A percentile compares a stretch with the other conserved stretches of the same genome.
Conservation (phyloP, 2,329 filamentous ascomycete genomes). For the Paecilomyces formosus region DNA sequence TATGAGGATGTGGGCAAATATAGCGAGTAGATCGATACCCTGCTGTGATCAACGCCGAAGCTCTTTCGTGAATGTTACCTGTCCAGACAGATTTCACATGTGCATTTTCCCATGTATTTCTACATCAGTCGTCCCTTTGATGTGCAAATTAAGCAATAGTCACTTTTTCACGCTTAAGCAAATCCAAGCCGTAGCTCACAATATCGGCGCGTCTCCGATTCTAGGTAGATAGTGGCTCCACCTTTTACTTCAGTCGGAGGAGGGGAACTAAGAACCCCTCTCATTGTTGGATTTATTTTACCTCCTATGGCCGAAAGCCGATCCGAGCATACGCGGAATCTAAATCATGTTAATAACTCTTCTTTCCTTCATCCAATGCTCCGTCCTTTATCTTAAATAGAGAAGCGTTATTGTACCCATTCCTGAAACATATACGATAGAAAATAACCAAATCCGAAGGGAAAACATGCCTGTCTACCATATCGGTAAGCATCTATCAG, state of each 20-base stretch:
- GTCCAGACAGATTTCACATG: too few species aligned
- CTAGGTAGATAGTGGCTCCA: background rate
- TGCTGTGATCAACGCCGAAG: too few species aligned
- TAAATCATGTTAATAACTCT: background rate
- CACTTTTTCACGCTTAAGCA: background rate
- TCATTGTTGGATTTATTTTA: background rate
- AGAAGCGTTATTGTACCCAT: background rate
- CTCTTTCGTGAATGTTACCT: too few species aligned
- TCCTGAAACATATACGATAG: background rate
- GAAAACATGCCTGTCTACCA: constrained; percentile 33
- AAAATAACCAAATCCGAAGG: background rate
- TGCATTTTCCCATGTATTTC: too few species aligned
- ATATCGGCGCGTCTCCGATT: background rate
- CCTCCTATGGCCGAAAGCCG: background rate
- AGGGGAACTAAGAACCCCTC: background rate
- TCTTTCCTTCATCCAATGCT: background rate
- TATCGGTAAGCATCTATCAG: constrained; percentile 21
- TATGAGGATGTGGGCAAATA: too few species aligned
- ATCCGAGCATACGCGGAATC: background rate
- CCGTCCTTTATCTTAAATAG: background rate
- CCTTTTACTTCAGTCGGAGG: background rate
- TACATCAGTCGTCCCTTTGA: background rate
- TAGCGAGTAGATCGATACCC: too few species aligned
- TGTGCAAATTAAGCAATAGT: background rate
- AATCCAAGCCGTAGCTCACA: background rate